phyloP scores from a whole-genome alignment of 2,329 filamentous ascomycete genomes.

The Trichoderma polysporum region DNA sequence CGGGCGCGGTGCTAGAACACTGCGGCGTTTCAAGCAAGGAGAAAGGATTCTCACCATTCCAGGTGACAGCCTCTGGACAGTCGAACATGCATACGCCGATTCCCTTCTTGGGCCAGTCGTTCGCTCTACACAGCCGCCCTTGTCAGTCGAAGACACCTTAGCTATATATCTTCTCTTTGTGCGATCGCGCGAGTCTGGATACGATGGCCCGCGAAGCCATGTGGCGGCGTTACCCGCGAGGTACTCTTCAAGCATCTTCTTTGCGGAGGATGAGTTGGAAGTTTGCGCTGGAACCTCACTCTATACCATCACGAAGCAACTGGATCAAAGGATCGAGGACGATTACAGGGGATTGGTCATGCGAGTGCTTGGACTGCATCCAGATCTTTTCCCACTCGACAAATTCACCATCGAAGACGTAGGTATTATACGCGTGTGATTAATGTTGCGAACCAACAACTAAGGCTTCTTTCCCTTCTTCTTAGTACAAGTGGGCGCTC shows the following conservation, averaged over 20 bases:
- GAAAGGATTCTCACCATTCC: slow-evolving; percentile 37
- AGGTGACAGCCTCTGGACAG: slow-evolving; percentile 33
- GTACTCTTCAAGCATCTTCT: slow-evolving; percentile 38
- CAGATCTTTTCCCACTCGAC: slow-evolving; percentile 34
- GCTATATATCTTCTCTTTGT: slow-evolving; percentile 37
- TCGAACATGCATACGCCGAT: slow-evolving; percentile 34
- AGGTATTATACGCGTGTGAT: slow-evolving; percentile 26
- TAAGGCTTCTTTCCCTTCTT: slow-evolving; percentile 19
- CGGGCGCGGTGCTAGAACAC: slow-evolving; percentile 34
- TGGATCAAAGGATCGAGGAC: slow-evolving; percentile 31
- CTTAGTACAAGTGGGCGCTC: slow-evolving; percentile 39
- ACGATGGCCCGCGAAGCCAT: slow-evolving; percentile 32
- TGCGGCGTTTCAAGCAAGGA: slow-evolving; percentile 33
- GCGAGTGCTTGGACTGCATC: slow-evolving; percentile 32
- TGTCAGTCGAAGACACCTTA: slow-evolving; percentile 36
- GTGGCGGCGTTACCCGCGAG: slow-evolving; percentile 32
- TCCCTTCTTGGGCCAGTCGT: slow-evolving; percentile 34
- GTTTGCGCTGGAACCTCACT: slow-evolving; percentile 36
- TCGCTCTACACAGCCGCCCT: slow-evolving; percentile 31
- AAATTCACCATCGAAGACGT: slow-evolving; percentile 37
- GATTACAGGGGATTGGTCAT: slow-evolving; percentile 32
- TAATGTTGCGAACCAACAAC: not conserved
- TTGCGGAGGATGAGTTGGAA: slow-evolving; percentile 35
- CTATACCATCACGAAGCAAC: slow-evolving; percentile 35
- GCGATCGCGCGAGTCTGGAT: slow-evolving; percentile 34